A percentile compares a stretch with the other conserved stretches of the same genome.
phyloP scores from a whole-genome alignment of 2,329 filamentous ascomycete genomes.

The Curvularia hawaiiensis region DNA sequence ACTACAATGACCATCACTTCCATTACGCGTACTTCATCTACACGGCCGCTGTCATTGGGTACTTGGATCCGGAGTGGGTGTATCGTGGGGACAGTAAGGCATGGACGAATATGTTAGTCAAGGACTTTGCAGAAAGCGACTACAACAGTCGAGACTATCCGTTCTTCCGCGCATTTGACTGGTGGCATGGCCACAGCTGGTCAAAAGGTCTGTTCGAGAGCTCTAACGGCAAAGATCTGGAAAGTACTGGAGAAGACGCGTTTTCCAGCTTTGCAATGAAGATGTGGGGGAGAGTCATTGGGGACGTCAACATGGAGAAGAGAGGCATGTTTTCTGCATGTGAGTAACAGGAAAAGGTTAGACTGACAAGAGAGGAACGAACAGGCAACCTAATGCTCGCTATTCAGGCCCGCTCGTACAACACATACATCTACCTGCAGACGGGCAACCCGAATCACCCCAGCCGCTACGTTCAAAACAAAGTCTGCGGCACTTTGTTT shows the following conservation, averaged over 20 bases:
- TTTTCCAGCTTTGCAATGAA: conserved; percentile 88
- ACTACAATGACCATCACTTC: conserved; percentile 73
- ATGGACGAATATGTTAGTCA: conserved; percentile 82
- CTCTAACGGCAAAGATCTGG: conserved; percentile 79
- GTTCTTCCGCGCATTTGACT: conserved; percentile 84
- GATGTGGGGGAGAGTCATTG: conserved; percentile 85
- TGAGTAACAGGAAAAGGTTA: neutral
- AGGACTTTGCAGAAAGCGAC: conserved; percentile 86
- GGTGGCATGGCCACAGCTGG: conserved; percentile 95
- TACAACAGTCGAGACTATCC: conserved; percentile 68
- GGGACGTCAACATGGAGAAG: conserved; percentile 80
- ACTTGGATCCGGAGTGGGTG: conserved; percentile 78
- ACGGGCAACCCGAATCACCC: conserved; percentile 74
- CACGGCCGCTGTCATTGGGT: conserved; percentile 79
- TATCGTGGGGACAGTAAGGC: conserved; percentile 65
- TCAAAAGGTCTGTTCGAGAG: conserved; percentile 77
- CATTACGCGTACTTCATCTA: conserved; percentile 87
- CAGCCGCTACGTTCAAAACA: conserved; percentile 78
- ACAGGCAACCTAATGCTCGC: conserved; percentile 80
- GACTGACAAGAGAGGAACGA: neutral
- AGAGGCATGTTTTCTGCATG: conserved; percentile 48
- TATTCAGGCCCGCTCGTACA: conserved; percentile 73
- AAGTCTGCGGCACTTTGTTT: conserved; percentile 72
- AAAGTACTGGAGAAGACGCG: conserved; percentile 88
- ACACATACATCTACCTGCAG: conserved; percentile 82